Percentiles rank a stretch among this genome's conserved stretches.
Evolutionary conservation across 805 yeast genomes (phyloP).

Genomic region (Suhomyces pyralidae): DNA sequence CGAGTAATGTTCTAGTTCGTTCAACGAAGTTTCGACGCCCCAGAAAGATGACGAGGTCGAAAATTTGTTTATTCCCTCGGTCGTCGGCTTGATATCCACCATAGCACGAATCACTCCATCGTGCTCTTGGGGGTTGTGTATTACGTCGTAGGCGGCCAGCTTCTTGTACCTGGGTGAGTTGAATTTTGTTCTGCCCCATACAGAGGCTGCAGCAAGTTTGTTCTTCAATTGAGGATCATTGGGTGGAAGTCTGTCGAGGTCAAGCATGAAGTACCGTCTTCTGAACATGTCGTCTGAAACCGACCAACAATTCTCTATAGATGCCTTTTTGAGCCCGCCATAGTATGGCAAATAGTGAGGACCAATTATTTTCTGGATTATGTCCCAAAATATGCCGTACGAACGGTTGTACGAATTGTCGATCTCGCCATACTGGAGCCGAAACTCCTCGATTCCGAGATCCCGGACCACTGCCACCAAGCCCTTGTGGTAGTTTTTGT

Average conservation of each 20-base stretch:
- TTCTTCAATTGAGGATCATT: slow-evolving; percentile 1
- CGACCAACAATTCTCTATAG: slow-evolving; percentile 31
- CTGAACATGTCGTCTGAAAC: slow-evolving; percentile 24
- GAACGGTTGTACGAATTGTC: slow-evolving; percentile 24
- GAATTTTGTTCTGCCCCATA: slow-evolving; percentile 16
- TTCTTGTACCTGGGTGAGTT: slow-evolving; percentile 21
- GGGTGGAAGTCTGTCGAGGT: background rate
- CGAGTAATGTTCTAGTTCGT: slow-evolving; percentile 31
- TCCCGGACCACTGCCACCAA: slow-evolving; percentile 12
- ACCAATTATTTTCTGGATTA: slow-evolving; percentile 6
- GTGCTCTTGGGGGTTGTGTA: background rate
- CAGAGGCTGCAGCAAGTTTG: slow-evolving; percentile 10
- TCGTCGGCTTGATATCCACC: background rate
- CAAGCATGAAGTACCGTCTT: slow-evolving; percentile 14
- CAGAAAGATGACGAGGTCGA: slow-evolving; percentile 16
- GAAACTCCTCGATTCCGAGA: slow-evolving; percentile 12
- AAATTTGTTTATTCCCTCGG: background rate
- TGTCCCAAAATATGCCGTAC: slow-evolving; percentile 16
- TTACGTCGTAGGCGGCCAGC: slow-evolving; percentile 11
- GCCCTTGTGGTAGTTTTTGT: slow-evolving; percentile 2
- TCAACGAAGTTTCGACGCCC: slow-evolving; percentile 23
- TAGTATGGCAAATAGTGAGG: slow-evolving; percentile 10
- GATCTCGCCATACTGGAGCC: slow-evolving; percentile 27
- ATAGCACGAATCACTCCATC: background rate
- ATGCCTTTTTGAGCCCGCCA: slow-evolving; percentile 7